Percentiles rank a stretch among this genome's conserved stretches.
Conservation (phyloP, 768 basidiomycete species). For the Naganishia vishniacii region DNA sequence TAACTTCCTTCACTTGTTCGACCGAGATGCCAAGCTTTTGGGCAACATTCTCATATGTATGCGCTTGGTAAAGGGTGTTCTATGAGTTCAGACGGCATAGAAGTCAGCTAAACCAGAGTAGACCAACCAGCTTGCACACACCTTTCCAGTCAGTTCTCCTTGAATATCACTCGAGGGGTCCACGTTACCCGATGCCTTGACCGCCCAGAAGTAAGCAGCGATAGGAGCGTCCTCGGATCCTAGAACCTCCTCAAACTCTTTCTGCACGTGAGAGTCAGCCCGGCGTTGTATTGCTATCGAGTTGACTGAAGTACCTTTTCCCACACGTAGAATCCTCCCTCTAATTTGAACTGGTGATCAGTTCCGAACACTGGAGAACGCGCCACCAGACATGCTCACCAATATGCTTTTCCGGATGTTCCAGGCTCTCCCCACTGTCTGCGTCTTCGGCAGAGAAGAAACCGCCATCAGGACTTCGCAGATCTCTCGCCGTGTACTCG, state of each 20-base stretch:
- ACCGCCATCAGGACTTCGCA: slow-evolving; percentile 47
- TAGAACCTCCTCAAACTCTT: slow-evolving; percentile 47
- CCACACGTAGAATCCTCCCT: slow-evolving; percentile 53
- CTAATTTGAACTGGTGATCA: slow-evolving; percentile 30
- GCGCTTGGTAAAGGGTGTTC: slow-evolving; percentile 40
- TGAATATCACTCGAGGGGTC: slow-evolving; percentile 50
- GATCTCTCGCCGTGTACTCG: slow-evolving; percentile 47
- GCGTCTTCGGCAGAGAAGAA: slow-evolving; percentile 53
- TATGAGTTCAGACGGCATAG: slow-evolving; percentile 9
- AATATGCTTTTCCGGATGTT: slow-evolving; percentile 35
- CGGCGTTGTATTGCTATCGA: too few species aligned
- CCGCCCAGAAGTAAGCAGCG: slow-evolving; percentile 48
- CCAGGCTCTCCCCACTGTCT: slow-evolving; percentile 47
- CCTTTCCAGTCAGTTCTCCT: slow-evolving; percentile 49
- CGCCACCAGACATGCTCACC: slow-evolving; percentile 28
- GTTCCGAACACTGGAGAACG: background rate
- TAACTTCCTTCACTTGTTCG: slow-evolving; percentile 34
- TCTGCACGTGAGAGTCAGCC: slow-evolving; percentile 8
- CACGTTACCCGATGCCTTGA: slow-evolving; percentile 49
- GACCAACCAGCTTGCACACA: slow-evolving; percentile 15
- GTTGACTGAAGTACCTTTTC: slow-evolving; percentile 25
- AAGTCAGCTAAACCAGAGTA: background rate
- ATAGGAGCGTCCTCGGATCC: slow-evolving; percentile 39
- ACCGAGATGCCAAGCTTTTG: slow-evolving; percentile 24
- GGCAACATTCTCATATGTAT: slow-evolving; percentile 25